These are phyloP conservation scores for Diutina neorugosa DNA, from an alignment of 1,139 yeast species.

Conservation along the genomic window DNA sequence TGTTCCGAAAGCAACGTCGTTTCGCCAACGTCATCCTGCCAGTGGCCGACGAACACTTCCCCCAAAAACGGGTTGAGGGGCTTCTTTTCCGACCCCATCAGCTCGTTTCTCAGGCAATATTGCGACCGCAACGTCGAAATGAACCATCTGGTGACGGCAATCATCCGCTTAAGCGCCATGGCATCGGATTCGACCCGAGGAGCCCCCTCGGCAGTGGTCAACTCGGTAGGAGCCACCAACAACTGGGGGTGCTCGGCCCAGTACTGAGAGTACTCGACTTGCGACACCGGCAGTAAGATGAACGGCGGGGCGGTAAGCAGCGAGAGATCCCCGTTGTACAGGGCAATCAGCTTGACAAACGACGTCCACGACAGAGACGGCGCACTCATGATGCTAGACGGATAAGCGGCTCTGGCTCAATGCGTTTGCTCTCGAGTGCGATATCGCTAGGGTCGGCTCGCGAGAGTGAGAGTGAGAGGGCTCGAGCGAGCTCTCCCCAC, in stretches of 20 bases:
- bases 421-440: not conserved
- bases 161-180: conserved; percentile 45
- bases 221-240: conserved; percentile 55
- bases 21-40: conserved; percentile 61
- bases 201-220: conserved; percentile 22
- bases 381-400: not conserved
- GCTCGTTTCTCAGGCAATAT: conserved; percentile 84
- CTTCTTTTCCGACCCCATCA: conserved; percentile 87
- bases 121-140: conserved; percentile 85
- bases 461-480: too few species aligned
- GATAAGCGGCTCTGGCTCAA: not conserved
- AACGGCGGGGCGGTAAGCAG: conserved; percentile 98
- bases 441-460: not conserved
- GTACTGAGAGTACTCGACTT: conserved; percentile 83
- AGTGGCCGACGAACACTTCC: conserved; percentile 80
- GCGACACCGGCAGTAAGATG: conserved; percentile 80
- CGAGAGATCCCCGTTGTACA: conserved; percentile 89
- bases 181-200: conserved; percentile 29
- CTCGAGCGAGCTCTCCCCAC: too few species aligned
- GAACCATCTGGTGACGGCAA: conserved; percentile 85
- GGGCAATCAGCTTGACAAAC: conserved; percentile 81
- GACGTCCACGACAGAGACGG: conserved; percentile 52
- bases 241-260: conserved; percentile 89
- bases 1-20: conserved; percentile 76
- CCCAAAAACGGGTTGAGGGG: conserved; percentile 93